Percentiles rank a stretch among this genome's conserved stretches.
Conservation (phyloP, 805 yeast species). For the Metschnikowia matae region DNA sequence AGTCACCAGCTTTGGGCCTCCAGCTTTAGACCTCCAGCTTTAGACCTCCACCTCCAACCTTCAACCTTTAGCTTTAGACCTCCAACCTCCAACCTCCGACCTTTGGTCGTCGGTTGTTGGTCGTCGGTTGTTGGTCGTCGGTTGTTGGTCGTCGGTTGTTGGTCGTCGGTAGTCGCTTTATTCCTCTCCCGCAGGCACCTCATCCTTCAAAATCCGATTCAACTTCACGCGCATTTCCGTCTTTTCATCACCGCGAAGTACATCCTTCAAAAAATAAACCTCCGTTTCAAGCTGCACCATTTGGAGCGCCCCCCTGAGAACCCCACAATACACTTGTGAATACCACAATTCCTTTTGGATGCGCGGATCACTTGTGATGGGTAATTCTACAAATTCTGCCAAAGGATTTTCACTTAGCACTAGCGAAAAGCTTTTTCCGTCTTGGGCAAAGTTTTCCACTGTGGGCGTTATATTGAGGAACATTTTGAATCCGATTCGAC, state of each 20-base stretch:
- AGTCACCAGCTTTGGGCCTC: too few species aligned
- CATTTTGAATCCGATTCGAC: conserved; percentile 86
- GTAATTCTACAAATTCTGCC: conserved; percentile 92
- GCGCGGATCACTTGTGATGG: conserved; percentile 58
- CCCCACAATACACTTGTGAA: conserved; percentile 86
- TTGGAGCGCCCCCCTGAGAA: conserved; percentile 83
- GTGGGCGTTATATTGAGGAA: conserved; percentile 80
- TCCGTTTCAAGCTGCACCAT: conserved; percentile 96
- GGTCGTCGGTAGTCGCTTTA: conserved; percentile 18
- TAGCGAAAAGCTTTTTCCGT: conserved; percentile 69
- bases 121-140: too few species aligned
- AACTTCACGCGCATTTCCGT: conserved; percentile 79
- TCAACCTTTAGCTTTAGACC: too few species aligned
- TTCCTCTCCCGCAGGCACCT: conserved; percentile 96
- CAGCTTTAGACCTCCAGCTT: too few species aligned
- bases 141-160: too few species aligned
- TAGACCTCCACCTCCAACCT: too few species aligned
- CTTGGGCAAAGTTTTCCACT: conserved; percentile 71
- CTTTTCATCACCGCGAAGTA: conserved; percentile 71
- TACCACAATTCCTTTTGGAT: conserved; percentile 82
- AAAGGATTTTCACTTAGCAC: conserved; percentile 82
- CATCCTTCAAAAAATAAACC: conserved; percentile 73
- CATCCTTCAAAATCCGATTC: conserved; percentile 76
- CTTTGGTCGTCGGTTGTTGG: too few species aligned
- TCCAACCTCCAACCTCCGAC: too few species aligned